Evolutionary conservation across 306 rosid genomes (phyloP).

Genomic region (Sicyos baderoa): DNA sequence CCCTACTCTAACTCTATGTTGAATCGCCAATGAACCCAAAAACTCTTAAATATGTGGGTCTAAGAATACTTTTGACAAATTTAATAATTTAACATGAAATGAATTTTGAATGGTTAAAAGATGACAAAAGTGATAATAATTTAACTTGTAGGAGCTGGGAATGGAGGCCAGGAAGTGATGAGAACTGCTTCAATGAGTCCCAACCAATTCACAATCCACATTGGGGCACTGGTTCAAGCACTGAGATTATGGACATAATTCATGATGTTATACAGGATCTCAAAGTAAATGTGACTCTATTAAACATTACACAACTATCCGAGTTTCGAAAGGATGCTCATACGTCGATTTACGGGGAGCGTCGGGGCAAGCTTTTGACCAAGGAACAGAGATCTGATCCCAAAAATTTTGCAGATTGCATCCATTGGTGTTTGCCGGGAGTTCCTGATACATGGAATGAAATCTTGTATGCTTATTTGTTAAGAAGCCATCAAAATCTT

Average conservation of each 20-base stretch:
- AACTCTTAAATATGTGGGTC: too few relatives aligned
- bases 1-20: neutral
- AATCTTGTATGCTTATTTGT: conserved; percentile 60
- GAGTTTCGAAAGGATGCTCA: conserved; percentile 87
- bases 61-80: neutral
- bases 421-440: conserved; percentile 97
- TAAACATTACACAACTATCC: conserved; percentile 76
- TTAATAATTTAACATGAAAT: too few relatives aligned
- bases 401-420: conserved; percentile 70
- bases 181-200: conserved; percentile 66
- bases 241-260: conserved; percentile 59
- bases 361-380: conserved; percentile 70
- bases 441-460: conserved; percentile 97
- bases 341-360: conserved; percentile 66
- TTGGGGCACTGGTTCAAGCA: conserved; percentile 85
- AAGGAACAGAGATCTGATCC: conserved; percentile 74
- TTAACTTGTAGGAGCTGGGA: conserved; percentile 72
- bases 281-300: conserved; percentile 44
- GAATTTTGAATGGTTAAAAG: too few relatives aligned
- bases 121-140: too few relatives aligned
- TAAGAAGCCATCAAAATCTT: conserved; percentile 45
- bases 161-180: conserved; percentile 67
- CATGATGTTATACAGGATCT: conserved; percentile 32
- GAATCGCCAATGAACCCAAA: neutral
- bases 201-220: conserved; percentile 58